Base-by-base conservation (phyloP, 78 protist species). In the Dictyostelium firmibasis region DNA sequence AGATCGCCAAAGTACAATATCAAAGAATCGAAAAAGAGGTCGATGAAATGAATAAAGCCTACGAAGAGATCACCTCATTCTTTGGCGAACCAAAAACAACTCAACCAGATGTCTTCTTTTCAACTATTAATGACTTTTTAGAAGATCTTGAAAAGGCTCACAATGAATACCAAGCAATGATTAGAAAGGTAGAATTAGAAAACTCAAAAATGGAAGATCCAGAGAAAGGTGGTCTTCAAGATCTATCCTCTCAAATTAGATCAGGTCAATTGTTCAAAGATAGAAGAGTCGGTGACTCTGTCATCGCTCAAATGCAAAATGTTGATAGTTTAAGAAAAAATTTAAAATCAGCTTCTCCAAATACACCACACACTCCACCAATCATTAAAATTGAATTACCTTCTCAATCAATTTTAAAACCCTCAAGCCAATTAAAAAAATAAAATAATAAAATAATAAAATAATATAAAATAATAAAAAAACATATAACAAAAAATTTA, bases 201-300 rank as follows among this genome's bases (percentile, higher is more conserved):
- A 35, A 77, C 16, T 18, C 31, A 7, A 76, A 86, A 36, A 43
- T 29, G 23, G 93, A 87, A 29, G 93, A 87, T 67, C 86, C 93
- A 33, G 86, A 87, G 50, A 87, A 87, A n/a, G 93, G 93, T 79
- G 93, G 93, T 60, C 53, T 87, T 16, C 81, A 78, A 18, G 93
- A 87, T 64, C 25, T 87, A 0, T 77, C 93, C 3, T 29, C 78
- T 9, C 86, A 78, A n/a, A 87, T 87, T 43, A 62, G 85, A 33
- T 87, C 93, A 0, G 93, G 93, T 62, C 41, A 78, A 44, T 41
- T 87, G 13, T 87, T 87, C 64, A 57, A 78, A 82, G 86, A 87
- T 7, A 57, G 93, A 64, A 57, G 93, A 44, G n/a, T 78, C 1
- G 81, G 23, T 3, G 20, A 41, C 5, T 70, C 85, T 9, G 11